phyloP scores from a whole-genome alignment of 192 early-diverging fungal genomes.

The Mortierella hygrophila region DNA sequence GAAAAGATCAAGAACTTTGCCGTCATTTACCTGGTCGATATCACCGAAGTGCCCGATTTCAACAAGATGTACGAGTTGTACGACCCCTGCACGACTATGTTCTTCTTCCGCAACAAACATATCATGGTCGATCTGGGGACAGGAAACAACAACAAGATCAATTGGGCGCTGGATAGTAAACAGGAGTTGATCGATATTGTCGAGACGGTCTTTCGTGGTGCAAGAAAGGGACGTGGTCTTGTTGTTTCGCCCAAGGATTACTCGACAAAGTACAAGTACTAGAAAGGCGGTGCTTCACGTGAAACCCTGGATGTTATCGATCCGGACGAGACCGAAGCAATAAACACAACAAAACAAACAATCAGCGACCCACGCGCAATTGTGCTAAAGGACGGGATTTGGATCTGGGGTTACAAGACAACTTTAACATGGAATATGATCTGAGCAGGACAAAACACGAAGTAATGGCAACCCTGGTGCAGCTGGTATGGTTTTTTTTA shows the following conservation, averaged over 20 bases:
- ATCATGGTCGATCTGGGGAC: slow-evolving; percentile 99
- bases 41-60: slow-evolving; percentile 93
- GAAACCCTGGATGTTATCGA: too few species aligned
- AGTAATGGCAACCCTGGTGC: too few species aligned
- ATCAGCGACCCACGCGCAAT: too few species aligned
- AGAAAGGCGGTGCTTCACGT: not conserved
- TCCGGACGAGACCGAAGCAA: too few species aligned
- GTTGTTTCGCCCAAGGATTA: slow-evolving; percentile 98
- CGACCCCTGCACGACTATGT: slow-evolving; percentile 98
- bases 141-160: slow-evolving; percentile 99
- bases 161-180: slow-evolving; percentile 94
- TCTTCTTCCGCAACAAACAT: slow-evolving; percentile 96
- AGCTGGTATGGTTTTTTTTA: too few species aligned
- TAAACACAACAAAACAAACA: too few species aligned
- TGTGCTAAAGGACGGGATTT: too few species aligned
- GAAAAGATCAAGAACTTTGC: slow-evolving; percentile 99
- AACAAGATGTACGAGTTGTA: slow-evolving; percentile 99
- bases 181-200: slow-evolving; percentile 97
- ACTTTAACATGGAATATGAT: too few species aligned
- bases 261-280: slow-evolving; percentile 99
- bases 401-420: too few species aligned
- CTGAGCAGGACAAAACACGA: too few species aligned
- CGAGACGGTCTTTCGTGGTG: slow-evolving; percentile 93
- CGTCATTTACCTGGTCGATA: slow-evolving; percentile 96
- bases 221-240: slow-evolving; percentile 95